Base-by-base conservation (phyloP, 2,329 filamentous ascomycete species). In the Westerdykella ornata region DNA sequence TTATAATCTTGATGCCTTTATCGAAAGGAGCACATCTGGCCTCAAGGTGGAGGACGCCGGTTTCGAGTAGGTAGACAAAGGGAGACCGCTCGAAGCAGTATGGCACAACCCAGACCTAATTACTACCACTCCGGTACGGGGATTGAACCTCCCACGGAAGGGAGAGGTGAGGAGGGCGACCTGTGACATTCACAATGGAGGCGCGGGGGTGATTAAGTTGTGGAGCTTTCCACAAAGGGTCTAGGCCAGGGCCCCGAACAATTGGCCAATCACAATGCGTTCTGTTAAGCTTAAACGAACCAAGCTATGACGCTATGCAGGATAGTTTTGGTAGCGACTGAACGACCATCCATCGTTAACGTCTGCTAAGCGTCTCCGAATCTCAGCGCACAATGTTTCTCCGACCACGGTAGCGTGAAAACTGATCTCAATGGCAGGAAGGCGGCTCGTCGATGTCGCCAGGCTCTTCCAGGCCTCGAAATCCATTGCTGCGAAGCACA, bases 401-500 rank as follows among this genome's bases (percentile, higher is more conserved):
- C 34, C 19, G 32, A 20, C 40, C 35, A 35, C 44, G 42, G 46
- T 59, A 63, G 53, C 35, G 30, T 46, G 32, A 15, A 18, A 33
- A 17, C 22, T 33, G 35, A 42, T 43, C 43, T 44, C 53, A 62
- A 76, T 76, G 73, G 70, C 73, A 55, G 71, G 72, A 45, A 69
- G 71, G 52, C 66, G 72, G 49, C 63, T 76, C 41, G 63, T 75
- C 15, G 73, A 76, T 51, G 73, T 67, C 42, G 71, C 72, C 33
- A 72, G 68, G 54, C 61, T 74, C 35, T 56, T 72, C 66, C 65
- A 77, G 62, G 71, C 70, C 46, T 66, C 69, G 39, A 62, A 61
- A 48, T 61, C 67, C 26, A 57, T 75, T 46, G 69, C 69, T 6
- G 68, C 68, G 49, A 68, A 80, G 61, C 80, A 83, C 57, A 63